These are phyloP conservation scores for Rubia balearica DNA, from an alignment of 305 asterid genomes.

Conservation along the genomic window DNA sequence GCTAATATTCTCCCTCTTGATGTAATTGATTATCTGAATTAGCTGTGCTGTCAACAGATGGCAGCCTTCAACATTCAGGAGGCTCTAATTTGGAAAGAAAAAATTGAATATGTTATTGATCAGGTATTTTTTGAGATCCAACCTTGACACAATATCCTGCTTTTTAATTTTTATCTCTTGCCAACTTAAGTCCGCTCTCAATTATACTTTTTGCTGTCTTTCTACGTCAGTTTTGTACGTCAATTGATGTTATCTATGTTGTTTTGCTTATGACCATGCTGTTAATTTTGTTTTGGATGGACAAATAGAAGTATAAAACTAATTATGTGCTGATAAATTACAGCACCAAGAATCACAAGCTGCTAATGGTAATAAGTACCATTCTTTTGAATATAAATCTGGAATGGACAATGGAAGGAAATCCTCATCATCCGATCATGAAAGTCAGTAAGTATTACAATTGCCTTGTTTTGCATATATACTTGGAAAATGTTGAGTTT, in stretches of 20 bases:
- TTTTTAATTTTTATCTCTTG: background rate
- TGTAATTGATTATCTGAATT: constrained; percentile 8
- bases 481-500: background rate
- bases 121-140: constrained; percentile 46
- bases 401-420: constrained; percentile 62
- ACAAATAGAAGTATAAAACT: constrained; percentile 18
- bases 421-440: constrained; percentile 78
- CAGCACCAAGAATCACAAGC: constrained; percentile 86
- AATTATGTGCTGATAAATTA: constrained; percentile 27
- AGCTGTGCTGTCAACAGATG: constrained; percentile 49
- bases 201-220: background rate
- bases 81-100: constrained; percentile 52
- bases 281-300: constrained; percentile 16
- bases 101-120: constrained; percentile 83
- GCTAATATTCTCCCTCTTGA: background rate
- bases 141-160: constrained; percentile 8
- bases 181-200: background rate
- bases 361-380: constrained; percentile 53
- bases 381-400: constrained; percentile 79
- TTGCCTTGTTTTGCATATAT: background rate
- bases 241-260: background rate
- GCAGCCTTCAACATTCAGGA: constrained; percentile 98
- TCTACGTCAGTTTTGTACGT: background rate
- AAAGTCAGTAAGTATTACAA: constrained; percentile 76
- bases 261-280: constrained; percentile 4